phyloP scores from a whole-genome alignment of 208 protist genomes.

The Crithidia mellificae region DNA sequence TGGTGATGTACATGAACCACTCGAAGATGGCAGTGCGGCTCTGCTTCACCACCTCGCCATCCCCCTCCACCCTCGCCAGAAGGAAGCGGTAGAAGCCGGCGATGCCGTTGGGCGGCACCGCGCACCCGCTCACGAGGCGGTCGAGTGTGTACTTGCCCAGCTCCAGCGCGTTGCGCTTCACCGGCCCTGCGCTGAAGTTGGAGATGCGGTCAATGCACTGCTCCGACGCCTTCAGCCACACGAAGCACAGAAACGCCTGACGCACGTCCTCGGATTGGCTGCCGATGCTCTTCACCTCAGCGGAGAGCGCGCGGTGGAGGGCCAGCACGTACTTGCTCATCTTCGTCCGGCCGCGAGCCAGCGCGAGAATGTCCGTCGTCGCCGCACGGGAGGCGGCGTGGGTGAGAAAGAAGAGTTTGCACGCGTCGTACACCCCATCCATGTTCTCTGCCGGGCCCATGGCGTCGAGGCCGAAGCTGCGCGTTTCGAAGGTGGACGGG shows the following conservation, averaged over 20 bases:
- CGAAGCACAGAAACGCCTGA: constrained; percentile 46
- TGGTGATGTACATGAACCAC: constrained; percentile 67
- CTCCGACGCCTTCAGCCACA: constrained; percentile 65
- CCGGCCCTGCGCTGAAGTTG: constrained; percentile 10
- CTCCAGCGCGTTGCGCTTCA: constrained; percentile 51
- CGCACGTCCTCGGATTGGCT: constrained; percentile 42
- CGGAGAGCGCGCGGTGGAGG: constrained; percentile 53
- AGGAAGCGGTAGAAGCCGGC: constrained; percentile 47
- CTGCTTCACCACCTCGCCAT: constrained; percentile 32
- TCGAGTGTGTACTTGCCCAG: constrained; percentile 59
- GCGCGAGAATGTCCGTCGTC: constrained; percentile 26
- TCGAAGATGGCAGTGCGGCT: constrained; percentile 54
- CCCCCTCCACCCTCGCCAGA: constrained; percentile 29
- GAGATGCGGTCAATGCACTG: constrained; percentile 26
- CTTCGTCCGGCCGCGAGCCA: constrained; percentile 24
- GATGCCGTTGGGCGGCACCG: constrained; percentile 45
- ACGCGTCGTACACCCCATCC: constrained; percentile 51
- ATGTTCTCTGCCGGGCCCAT: constrained; percentile 34
- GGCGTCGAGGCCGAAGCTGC: constrained; percentile 51
- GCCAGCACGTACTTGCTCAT: constrained; percentile 58
- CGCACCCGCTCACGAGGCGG: constrained; percentile 57
- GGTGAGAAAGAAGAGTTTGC: constrained; percentile 41
- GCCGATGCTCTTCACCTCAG: constrained; percentile 40
- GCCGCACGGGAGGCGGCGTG: constrained; percentile 35
- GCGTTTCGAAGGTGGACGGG: constrained; percentile 24